A percentile compares a stretch with the other conserved stretches of the same genome.
These are phyloP conservation scores for Phallus indusiatus DNA, from an alignment of 768 basidiomycete genomes.

Conservation along the genomic window DNA sequence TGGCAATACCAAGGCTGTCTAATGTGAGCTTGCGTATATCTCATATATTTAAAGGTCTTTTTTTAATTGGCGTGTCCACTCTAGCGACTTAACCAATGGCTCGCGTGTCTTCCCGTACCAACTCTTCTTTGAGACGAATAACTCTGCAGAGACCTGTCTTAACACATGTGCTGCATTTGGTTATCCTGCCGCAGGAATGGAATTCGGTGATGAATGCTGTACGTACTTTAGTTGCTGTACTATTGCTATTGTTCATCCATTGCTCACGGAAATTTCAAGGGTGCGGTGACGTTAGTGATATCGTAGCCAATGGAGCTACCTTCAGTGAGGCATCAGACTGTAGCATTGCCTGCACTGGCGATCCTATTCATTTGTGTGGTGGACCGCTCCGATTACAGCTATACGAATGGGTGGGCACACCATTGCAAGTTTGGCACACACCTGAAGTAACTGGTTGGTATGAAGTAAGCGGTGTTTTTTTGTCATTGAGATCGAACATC, in stretches of 20 bases:
- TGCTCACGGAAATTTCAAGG: slow-evolving; percentile 27
- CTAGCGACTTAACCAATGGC: slow-evolving; percentile 36
- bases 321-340: slow-evolving; percentile 31
- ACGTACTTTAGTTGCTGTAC: slow-evolving; percentile 20
- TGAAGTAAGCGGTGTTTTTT: slow-evolving; percentile 36
- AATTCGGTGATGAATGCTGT: slow-evolving; percentile 70
- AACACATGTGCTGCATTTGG: slow-evolving; percentile 63
- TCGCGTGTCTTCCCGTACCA: slow-evolving; percentile 52
- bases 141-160: slow-evolving; percentile 55
- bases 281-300: slow-evolving; percentile 60
- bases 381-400: slow-evolving; percentile 38
- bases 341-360: slow-evolving; percentile 52
- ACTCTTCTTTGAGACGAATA: slow-evolving; percentile 49
- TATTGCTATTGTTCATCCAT: not conserved
- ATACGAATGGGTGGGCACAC: slow-evolving; percentile 13
- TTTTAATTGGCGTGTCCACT: not conserved
- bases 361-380: slow-evolving; percentile 62
- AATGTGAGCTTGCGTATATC: slow-evolving; percentile 29
- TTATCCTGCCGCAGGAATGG: slow-evolving; percentile 61
- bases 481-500: not conserved
- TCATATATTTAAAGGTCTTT: not conserved
- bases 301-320: slow-evolving; percentile 26
- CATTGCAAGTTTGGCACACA: slow-evolving; percentile 53
- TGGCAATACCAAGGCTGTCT: slow-evolving; percentile 65
- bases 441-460: slow-evolving; percentile 60